A percentile compares a stretch with the other conserved stretches of the same genome.
Evolutionary conservation across 2,329 filamentous ascomycete species (phyloP).

Genomic region (Cryphonectria japonica): DNA sequence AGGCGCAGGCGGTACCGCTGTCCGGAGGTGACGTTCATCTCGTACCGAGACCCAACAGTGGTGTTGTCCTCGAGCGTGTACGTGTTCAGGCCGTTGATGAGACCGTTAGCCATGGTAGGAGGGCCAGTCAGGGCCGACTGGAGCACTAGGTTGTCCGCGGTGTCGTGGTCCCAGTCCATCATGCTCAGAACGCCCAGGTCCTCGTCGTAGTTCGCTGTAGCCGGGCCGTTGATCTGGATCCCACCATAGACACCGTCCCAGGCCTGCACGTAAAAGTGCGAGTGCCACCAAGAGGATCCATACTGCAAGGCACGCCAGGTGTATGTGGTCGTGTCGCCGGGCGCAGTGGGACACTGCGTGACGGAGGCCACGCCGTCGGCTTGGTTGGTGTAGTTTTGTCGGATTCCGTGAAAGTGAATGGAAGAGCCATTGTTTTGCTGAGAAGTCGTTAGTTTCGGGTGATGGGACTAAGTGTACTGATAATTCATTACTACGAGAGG

Average conservation of each 20-base stretch:
- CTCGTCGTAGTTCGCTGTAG: slow-evolving; percentile 49
- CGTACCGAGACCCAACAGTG: slow-evolving; percentile 32
- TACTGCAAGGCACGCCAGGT: slow-evolving; percentile 40
- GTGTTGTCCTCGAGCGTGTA: slow-evolving; percentile 55
- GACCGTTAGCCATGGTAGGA: slow-evolving; percentile 46
- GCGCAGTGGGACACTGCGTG: slow-evolving; percentile 48
- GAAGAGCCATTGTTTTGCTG: slow-evolving; percentile 52
- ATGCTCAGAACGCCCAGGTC: slow-evolving; percentile 48
- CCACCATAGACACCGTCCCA: slow-evolving; percentile 51
- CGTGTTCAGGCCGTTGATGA: slow-evolving; percentile 26
- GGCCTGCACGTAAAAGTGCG: slow-evolving; percentile 40
- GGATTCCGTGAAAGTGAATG: slow-evolving; percentile 53
- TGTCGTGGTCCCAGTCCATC: slow-evolving; percentile 15
- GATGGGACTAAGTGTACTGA: neutral
- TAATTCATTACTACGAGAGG: neutral
- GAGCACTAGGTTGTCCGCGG: slow-evolving; percentile 38
- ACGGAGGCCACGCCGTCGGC: slow-evolving; percentile 47
- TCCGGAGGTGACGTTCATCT: slow-evolving; percentile 34
- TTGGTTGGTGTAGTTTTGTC: slow-evolving; percentile 46
- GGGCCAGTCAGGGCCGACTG: slow-evolving; percentile 51
- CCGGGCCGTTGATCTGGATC: slow-evolving; percentile 50
- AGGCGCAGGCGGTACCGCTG: slow-evolving; percentile 9
- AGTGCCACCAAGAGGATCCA: slow-evolving; percentile 43
- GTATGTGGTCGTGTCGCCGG: slow-evolving; percentile 51
- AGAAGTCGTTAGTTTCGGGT: slow-evolving; percentile 51